Evolutionary conservation across 179 eudicot species (phyloP).

Genomic region (Spergularia azorica): DNA sequence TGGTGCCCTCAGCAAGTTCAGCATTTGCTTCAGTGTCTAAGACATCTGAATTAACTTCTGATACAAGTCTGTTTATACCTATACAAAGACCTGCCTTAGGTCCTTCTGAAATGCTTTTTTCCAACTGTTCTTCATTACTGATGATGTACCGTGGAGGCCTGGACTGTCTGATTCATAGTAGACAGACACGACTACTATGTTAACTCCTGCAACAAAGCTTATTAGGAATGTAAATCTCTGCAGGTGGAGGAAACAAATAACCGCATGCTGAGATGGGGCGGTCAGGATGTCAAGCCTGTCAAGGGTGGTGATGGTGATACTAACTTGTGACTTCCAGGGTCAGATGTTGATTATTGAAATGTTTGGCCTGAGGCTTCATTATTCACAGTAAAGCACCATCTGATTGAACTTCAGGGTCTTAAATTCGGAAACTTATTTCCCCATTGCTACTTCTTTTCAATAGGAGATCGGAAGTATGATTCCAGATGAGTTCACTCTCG

Average conservation of each 20-base stretch:
- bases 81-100: too few species aligned
- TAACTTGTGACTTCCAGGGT: background rate
- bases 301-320: background rate
- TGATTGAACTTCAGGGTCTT: background rate
- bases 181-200: background rate
- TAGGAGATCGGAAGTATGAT: background rate
- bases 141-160: too few species aligned
- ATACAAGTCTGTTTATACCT: too few species aligned
- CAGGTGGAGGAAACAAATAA: conserved; percentile 18
- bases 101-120: too few species aligned
- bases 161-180: too few species aligned
- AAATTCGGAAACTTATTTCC: background rate
- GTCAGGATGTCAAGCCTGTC: conserved; percentile 16
- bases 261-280: conserved; percentile 17
- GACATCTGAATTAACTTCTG: too few species aligned
- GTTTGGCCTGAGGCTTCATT: conserved; percentile 5
- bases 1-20: too few species aligned
- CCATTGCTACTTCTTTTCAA: background rate
- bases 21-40: too few species aligned
- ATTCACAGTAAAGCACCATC: background rate
- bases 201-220: background rate
- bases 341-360: background rate
- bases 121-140: too few species aligned
- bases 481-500: conserved; percentile 2
- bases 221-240: background rate